A percentile compares a stretch with the other conserved stretches of the same genome.
phyloP scores from a whole-genome alignment of 2,329 filamentous ascomycete species.

The Clarireedia sp. region DNA sequence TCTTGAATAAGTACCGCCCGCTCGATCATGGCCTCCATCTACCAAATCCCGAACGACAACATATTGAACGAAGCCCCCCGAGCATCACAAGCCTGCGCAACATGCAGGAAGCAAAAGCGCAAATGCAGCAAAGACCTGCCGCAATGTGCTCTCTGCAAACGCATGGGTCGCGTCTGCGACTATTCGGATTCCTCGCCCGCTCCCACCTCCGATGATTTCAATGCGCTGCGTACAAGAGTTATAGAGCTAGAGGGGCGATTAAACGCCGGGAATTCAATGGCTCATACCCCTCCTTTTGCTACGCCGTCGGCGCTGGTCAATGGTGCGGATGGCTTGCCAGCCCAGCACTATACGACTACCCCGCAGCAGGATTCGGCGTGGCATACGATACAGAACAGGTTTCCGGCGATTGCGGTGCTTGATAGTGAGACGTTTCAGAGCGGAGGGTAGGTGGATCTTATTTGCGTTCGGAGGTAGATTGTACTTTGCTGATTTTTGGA shows the following conservation, averaged over 20 bases:
- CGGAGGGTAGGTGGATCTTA: constrained; percentile 20
- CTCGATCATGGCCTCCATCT: too few relatives aligned
- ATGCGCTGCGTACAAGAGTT: constrained; percentile 32
- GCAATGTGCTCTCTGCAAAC: constrained; percentile 38
- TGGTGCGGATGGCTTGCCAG: constrained; percentile 11
- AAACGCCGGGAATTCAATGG: constrained; percentile 19
- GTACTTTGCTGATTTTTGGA: constrained; percentile 6
- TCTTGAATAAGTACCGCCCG: too few relatives aligned
- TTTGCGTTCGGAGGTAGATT: background rate
- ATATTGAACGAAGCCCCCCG: constrained; percentile 15
- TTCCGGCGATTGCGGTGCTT: constrained; percentile 38
- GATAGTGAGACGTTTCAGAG: constrained; percentile 35
- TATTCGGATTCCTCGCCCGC: constrained; percentile 32
- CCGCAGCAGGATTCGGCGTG: constrained; percentile 19
- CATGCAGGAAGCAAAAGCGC: constrained; percentile 42
- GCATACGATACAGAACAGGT: constrained; percentile 29
- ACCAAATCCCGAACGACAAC: background rate
- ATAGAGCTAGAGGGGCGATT: constrained; percentile 34
- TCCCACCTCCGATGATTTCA: constrained; percentile 35
- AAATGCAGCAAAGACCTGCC: constrained; percentile 45
- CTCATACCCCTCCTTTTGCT: constrained; percentile 20
- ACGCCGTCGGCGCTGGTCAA: constrained; percentile 12
- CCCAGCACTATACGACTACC: constrained; percentile 15
- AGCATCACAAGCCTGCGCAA: constrained; percentile 36
- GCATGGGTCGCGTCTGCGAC: constrained; percentile 36